phyloP scores from a whole-genome alignment of 2,329 filamentous ascomycete genomes.

The Ceratocystis huliohia region DNA sequence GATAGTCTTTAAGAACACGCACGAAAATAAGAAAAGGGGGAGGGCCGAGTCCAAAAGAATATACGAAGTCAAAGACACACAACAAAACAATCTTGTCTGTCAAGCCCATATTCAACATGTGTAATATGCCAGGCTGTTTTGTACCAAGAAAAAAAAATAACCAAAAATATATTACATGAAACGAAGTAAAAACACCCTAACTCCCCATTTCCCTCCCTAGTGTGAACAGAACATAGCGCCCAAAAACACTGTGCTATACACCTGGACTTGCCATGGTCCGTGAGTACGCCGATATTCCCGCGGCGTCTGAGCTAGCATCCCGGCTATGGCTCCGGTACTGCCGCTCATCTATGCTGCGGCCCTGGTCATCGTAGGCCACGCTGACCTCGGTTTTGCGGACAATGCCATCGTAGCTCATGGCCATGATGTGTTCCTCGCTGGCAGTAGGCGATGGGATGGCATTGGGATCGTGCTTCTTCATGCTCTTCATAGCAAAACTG shows the following conservation, averaged over 20 bases:
- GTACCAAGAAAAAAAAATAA: not conserved
- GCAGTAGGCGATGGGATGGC: constrained; percentile 27
- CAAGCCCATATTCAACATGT: no score
- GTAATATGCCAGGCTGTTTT: not conserved
- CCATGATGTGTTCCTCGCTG: constrained; percentile 31
- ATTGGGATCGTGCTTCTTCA: constrained; percentile 28
- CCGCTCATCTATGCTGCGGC: not conserved
- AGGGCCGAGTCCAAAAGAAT: no score
- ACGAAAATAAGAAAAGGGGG: no score
- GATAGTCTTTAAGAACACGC: no score
- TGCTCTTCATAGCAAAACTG: constrained; percentile 24
- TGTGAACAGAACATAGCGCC: not conserved
- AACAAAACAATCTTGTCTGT: no score
- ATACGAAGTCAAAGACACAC: no score
- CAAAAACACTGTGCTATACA: not conserved
- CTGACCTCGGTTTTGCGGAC: constrained; percentile 29
- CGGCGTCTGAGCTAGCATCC: not conserved
- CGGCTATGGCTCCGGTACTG: not conserved
- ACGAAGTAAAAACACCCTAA: not conserved
- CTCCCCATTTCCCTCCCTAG: not conserved
- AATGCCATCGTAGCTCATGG: constrained; percentile 29
- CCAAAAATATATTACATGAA: not conserved
- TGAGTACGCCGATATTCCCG: constrained; percentile 1
- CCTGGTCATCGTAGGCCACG: constrained; percentile 23
- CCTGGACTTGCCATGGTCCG: constrained; percentile 1